These are phyloP conservation scores for Solanum chilense DNA, from an alignment of 257 asterid genomes.

Conservation along the genomic window DNA sequence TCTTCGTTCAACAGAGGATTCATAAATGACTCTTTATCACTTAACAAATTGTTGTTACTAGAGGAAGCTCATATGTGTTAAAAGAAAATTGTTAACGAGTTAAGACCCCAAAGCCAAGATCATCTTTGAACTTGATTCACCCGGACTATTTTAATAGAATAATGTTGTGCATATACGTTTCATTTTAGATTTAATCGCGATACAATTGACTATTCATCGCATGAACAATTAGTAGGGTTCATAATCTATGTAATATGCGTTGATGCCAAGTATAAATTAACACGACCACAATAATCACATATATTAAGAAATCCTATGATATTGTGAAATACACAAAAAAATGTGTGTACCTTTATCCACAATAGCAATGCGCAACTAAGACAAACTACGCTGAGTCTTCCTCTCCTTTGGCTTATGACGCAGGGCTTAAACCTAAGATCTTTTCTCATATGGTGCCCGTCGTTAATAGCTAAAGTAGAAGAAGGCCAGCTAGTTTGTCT, in stretches of 20 bases:
- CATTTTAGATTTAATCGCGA: not conserved
- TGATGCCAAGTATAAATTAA: not conserved
- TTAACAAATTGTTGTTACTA: not conserved
- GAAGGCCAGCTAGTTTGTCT: not conserved
- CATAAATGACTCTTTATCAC: not conserved
- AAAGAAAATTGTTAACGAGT: not conserved
- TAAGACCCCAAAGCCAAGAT: not conserved
- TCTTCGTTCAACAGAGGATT: not conserved
- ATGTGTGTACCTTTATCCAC: not conserved
- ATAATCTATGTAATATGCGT: too few species aligned
- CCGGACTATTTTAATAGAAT: not conserved
- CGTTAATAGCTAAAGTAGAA: not conserved
- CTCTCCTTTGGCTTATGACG: not conserved
- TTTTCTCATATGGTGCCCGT: not conserved
- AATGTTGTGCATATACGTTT: not conserved
- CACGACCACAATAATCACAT: not conserved
- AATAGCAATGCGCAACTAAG: not conserved
- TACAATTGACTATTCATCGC: not conserved
- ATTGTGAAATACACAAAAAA: not conserved
- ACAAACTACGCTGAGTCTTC: not conserved
- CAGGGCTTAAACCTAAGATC: not conserved
- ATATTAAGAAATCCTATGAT: not conserved
- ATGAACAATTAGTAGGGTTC: not conserved
- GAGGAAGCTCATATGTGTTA: not conserved
- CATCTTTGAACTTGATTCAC: not conserved